Evolutionary conservation across 176 grass and related monocot genomes (phyloP), one percentile per base, ranked within the genome.

Genomic region (Typha latifolia): DNA sequence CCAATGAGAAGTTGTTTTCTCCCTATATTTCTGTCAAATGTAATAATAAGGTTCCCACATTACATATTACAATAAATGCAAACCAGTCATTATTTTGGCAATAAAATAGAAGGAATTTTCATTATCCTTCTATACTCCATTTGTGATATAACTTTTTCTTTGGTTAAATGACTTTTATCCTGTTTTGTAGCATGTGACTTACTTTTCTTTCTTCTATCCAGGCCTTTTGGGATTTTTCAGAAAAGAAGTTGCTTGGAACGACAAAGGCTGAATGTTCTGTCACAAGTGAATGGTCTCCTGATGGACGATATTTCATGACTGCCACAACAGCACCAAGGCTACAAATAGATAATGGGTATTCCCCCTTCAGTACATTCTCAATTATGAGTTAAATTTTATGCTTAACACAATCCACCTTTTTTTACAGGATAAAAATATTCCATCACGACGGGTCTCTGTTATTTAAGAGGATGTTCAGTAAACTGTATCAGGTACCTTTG

Each of bases 181-280:
- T 7, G 3, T 68, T 5, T 64, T 14, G 34, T 52, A 47, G 63
- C 55, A 49, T 70, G 13, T 18, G 12, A 20, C 21, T 34, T 24
- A 21, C 47, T 62, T 64, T 53, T 73, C 62, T n/a, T 47, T 61
- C 26, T 79, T 80, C 32, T 77, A 14, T 19, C 49, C 61, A 97
- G 93, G 82, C 82, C 0, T 97, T 97, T 78, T 92, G 88, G 93
- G 93, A 97, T 69, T 97, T 73, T 82, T 64, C 82, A 64, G 85
- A 86, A 72, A 97, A 97, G 63, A 89, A 88, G 64, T 82, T 92
- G 75, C 32, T 92, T 69, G 83, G 85, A 7, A 77, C 76, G 80
- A 91, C 88, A 80, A 97, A 89, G 75, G 88, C 93, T 14, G 93
- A 96, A 84, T 96, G 93, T 34, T 91, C 93, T 47, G 88, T 91